Evolutionary conservation across 768 basidiomycete species (phyloP), one percentile per base, ranked within the genome.

Genomic region (Auriscalpium microsporum): DNA sequence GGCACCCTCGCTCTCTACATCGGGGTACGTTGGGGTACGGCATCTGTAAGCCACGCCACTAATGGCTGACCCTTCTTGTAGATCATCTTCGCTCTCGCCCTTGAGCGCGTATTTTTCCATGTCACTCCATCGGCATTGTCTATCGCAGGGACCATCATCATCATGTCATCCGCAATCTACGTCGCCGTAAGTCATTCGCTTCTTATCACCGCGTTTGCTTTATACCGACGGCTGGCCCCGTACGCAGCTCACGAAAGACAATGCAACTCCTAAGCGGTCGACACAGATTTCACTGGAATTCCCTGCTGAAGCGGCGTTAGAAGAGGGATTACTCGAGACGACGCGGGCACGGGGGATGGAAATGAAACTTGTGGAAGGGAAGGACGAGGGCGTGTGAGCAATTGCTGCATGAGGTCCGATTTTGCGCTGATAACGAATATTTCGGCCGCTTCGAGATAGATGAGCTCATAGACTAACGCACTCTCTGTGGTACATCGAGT

Each of bases 71-170:
- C 16, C 8, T 35, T n/a, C 16, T 21, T 2, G 19, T 58, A 86
- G 78, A 77, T 90, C 38, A 72, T 89, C n/a, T 90, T 84, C 63
- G 82, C 87, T 0, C 72, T 77, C 2, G 64, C 82, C 14, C 71
- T 90, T 10, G 86, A 93, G 65, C 72, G 79, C 4, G 58, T 85
- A 44, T 76, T 87, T 61, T 88, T 91, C 67, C 73, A 80, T 46
- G 75, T 75, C 1, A 65, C 72, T 6, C 87, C 87, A 0, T 78
- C 85, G 1, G 59, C 73, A 1, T 69, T 86, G 33, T 86, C 84
- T 3, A 63, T 83, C 5, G 60, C 81, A 10, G 90, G 90, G 1
- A 82, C 81, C 1, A 45, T 72, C 5, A 79, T 90, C 55, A 91
- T 90, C 59, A 67, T 89, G 38, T 60, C 71, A 2, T 77, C 80